Conservation (phyloP, 129 eudicot genomes). For the Saposhnikovia divaricata region DNA sequence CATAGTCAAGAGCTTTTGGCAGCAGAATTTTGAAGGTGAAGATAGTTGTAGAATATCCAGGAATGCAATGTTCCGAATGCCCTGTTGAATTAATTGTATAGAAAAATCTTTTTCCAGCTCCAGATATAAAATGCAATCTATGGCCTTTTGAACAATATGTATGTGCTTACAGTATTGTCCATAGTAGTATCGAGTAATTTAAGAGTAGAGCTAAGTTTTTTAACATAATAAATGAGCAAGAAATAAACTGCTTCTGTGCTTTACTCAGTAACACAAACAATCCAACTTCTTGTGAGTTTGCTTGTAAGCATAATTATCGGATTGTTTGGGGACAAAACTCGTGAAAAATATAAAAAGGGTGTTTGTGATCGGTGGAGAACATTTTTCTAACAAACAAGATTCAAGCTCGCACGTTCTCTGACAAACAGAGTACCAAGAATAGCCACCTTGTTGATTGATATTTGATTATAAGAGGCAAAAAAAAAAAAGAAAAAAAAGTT, state of each 20-base stretch:
- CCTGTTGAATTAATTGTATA: neutral
- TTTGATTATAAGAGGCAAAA: no score
- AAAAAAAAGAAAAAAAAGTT: no score
- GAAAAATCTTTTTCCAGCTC: neutral
- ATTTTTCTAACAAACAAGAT: no score
- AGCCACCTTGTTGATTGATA: neutral
- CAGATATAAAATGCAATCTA: neutral
- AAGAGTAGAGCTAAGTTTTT: neutral
- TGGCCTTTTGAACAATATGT: neutral
- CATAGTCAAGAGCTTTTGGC: conserved; percentile 51
- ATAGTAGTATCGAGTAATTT: neutral
- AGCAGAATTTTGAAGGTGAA: conserved; percentile 30
- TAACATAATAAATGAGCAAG: neutral
- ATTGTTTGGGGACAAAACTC: no score
- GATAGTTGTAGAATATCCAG: conserved; percentile 12
- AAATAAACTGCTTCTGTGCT: neutral
- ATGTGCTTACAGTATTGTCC: neutral
- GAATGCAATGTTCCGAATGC: neutral
- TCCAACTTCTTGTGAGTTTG: no score
- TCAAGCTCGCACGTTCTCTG: no score
- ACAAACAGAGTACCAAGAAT: no score
- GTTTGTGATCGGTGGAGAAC: no score
- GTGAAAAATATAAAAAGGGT: no score
- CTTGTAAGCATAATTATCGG: no score
- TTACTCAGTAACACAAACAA: no score